These are phyloP conservation scores for Lathyrus aphaca DNA, from an alignment of 306 rosid genomes.

Conservation along the genomic window DNA sequence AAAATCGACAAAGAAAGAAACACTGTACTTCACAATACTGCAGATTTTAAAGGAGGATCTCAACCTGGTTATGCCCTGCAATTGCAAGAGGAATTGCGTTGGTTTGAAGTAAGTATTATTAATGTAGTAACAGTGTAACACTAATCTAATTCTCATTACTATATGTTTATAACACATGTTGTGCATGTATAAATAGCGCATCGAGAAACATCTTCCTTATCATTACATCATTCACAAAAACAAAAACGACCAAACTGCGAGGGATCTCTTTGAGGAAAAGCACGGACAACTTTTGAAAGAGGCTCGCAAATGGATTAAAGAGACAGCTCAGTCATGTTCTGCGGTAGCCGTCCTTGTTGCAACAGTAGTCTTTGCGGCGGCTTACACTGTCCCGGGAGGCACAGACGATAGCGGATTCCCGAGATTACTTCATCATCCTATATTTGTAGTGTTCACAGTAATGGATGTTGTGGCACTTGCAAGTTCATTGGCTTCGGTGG, in stretches of 20 bases:
- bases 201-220: slow-evolving; percentile 39
- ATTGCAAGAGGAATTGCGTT: slow-evolving; percentile 48
- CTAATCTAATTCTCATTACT: too few species aligned
- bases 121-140: too few species aligned
- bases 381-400: slow-evolving; percentile 49
- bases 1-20: slow-evolving; percentile 41
- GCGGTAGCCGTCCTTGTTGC: slow-evolving; percentile 48
- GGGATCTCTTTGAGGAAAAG: slow-evolving; percentile 36
- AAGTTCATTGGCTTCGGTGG: slow-evolving; percentile 44
- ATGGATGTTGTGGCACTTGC: slow-evolving; percentile 45
- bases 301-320: slow-evolving; percentile 46
- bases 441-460: slow-evolving; percentile 40
- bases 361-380: slow-evolving; percentile 45
- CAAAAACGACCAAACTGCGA: slow-evolving; percentile 32
- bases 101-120: slow-evolving; percentile 43
- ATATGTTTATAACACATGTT: neutral
- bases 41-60: slow-evolving; percentile 42
- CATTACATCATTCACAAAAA: slow-evolving; percentile 42
- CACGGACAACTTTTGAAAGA: slow-evolving; percentile 30
- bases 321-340: slow-evolving; percentile 51
- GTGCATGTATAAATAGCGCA: slow-evolving; percentile 35
- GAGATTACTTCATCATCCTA: slow-evolving; percentile 37
- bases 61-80: slow-evolving; percentile 53
- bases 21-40: slow-evolving; percentile 46
- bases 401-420: slow-evolving; percentile 35